These are phyloP conservation scores for Claviceps sp. DNA, from an alignment of 2,329 filamentous ascomycete genomes.

Conservation along the genomic window DNA sequence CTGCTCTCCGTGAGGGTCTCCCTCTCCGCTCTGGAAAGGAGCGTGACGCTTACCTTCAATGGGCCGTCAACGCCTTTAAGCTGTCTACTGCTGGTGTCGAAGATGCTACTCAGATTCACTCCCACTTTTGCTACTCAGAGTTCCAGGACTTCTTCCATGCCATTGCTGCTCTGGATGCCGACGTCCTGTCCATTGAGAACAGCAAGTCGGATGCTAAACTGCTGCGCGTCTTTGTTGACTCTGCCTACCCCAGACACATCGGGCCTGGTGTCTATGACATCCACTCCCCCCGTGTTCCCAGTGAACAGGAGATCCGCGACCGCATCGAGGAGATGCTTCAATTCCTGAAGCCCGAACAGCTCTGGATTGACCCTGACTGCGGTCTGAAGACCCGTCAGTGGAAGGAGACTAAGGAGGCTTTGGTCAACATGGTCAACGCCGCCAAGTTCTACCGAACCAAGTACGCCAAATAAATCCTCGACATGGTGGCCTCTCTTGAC, in stretches of 20 bases:
- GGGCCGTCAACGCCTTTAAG: conserved; percentile 97
- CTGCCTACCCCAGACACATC: conserved; percentile 95
- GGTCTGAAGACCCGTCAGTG: conserved; percentile 98
- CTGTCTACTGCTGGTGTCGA: conserved; percentile 85
- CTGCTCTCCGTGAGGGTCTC: conserved; percentile 97
- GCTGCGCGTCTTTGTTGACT: conserved; percentile 94
- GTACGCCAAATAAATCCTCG: conserved; percentile 50
- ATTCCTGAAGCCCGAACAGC: conserved; percentile 94
- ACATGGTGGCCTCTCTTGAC: conserved; percentile 9
- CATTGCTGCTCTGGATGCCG: conserved; percentile 92
- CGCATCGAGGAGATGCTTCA: conserved; percentile 96
- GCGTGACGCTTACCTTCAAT: conserved; percentile 91
- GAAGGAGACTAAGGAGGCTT: conserved; percentile 94
- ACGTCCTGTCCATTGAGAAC: conserved; percentile 99
- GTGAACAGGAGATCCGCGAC: conserved; percentile 96
- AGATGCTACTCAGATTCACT: conserved; percentile 98
- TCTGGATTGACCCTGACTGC: conserved; percentile 99
- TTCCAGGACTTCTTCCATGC: conserved; percentile 99
- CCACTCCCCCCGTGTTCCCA: conserved; percentile 95
- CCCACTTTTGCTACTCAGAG: conserved; percentile 99
- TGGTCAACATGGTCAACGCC: conserved; percentile 94
- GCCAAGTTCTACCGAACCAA: conserved; percentile 94
- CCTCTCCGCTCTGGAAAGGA: conserved; percentile 88
- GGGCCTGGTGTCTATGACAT: conserved; percentile 99
- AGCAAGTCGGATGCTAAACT: conserved; percentile 99